Evolutionary conservation across 1,284 basidiomycete genomes (phyloP).

Genomic region (Pterulicium gracile): DNA sequence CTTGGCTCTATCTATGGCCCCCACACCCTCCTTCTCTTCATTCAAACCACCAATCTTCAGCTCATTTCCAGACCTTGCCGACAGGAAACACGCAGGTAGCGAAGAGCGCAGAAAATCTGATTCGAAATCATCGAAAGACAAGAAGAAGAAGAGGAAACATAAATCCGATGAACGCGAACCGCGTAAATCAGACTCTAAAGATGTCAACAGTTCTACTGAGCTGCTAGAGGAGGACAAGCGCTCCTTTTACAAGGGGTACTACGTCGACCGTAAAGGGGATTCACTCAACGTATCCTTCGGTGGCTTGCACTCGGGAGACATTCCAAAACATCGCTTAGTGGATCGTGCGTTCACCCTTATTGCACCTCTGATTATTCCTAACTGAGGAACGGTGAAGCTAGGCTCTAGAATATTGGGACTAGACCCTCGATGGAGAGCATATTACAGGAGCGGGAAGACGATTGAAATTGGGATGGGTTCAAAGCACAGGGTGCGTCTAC

Average conservation of each 20-base stretch:
- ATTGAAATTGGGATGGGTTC: conserved; percentile 47
- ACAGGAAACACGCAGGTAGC: conserved; percentile 16
- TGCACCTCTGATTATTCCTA: conserved; percentile 33
- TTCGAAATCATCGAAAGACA: conserved; percentile 8
- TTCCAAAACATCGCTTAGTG: conserved; percentile 56
- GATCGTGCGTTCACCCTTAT: conserved; percentile 28
- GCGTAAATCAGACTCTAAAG: too few species aligned
- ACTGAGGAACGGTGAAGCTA: conserved; percentile 32
- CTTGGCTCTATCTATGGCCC: too few species aligned
- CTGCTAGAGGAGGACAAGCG: too few species aligned
- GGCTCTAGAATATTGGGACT: conserved; percentile 58
- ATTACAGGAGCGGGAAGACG: conserved; percentile 39
- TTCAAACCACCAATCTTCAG: conserved; percentile 46
- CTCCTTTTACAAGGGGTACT: conserved; percentile 42
- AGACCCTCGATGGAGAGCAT: conserved; percentile 31
- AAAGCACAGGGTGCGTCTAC: conserved; percentile 33
- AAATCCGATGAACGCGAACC: too few species aligned
- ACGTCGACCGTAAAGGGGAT: conserved; percentile 63
- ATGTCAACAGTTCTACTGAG: too few species aligned
- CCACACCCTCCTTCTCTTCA: conserved; percentile 42
- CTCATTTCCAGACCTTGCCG: conserved; percentile 50
- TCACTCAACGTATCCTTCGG: conserved; percentile 35
- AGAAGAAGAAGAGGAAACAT: conserved; percentile 5
- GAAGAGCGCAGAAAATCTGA: too few species aligned
- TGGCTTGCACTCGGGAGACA: conserved; percentile 47